Evolutionary conservation across 192 early-diverging fungal species (phyloP), one percentile per base, ranked within the genome.

Genomic region (Lobosporangium transversale): DNA sequence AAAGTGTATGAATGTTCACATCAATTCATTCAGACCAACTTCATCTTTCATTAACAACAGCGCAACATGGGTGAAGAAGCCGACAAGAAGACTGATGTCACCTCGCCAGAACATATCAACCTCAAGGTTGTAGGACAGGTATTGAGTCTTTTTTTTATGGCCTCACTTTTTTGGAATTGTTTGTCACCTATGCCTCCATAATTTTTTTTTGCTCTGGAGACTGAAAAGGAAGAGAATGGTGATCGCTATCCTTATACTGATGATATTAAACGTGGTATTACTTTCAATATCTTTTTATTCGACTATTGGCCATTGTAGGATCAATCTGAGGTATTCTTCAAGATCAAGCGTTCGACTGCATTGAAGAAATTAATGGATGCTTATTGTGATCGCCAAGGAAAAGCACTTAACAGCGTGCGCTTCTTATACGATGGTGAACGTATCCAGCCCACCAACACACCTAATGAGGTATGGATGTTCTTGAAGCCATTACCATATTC

Each of bases 311-410:
- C 66, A 47, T 32, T 26, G 14, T 60, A 94, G 94, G 95, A 88
- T 76, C 86, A 81, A 63, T 88, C 87, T 50, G 92, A 94, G 68
- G 88, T 94, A 15, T 90, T 91, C 80, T 98, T 98, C 85, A 98
- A 97, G 84, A 98, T 98, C 81, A 98, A 97, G 82, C 88, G 92
- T 33, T 84, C 89, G 11, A 97, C 97, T 29, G 93, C 90, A 60
- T 86, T 98, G 24, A 89, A 90, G 53, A 96, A 97, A 66, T 81
- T 98, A 53, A 96, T 98, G 94, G 93, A 95, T 53, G 94, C 97
- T 10, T 98, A 96, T 66, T 91, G 93, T 65, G 84, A 89, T 12
- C 91, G 96, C 47, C 91, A 94, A 52, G 95, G 95, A 57, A 87
- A 97, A 82, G 78, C 88, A 17, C 73, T 82, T 27, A 81, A 80